Base-by-base conservation (phyloP, 305 asterid species). In the Nicotiana rustica region DNA sequence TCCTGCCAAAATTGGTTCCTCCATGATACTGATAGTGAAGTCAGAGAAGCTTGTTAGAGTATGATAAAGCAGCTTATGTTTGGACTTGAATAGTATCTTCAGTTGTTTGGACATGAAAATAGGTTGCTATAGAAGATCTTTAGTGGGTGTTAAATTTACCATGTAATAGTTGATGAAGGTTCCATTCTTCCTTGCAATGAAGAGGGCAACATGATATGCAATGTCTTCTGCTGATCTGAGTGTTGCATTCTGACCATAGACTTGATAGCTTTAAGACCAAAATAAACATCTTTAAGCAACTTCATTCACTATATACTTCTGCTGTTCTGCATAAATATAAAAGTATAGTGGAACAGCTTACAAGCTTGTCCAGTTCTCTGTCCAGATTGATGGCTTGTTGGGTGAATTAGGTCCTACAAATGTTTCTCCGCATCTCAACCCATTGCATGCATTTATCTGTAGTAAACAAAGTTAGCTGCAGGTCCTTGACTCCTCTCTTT, bases 311-410 rank as follows among this genome's bases (percentile, higher is more conserved):
- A 36, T 29, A 7, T 10, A 35, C 49, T 41, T 25, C 25, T 25
- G 25, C 25, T 25, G 25, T 25, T 25, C 25, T 25, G 49, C 36
- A 64, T 15, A 77, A 21, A 66, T 81, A 31, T 33, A 31, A 68
- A 44, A 31, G 10, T 31, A 64, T 19, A 57, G 57, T 25, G 1
- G 6, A 19, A 69, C 2, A 10, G 47, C 97, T 91, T 91, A 96
- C 99, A 90, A 91, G 85, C 93, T 94, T n/a, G 99, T 96, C 99
- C 99, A 96, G 82, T 94, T 91, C 88, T 96, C 99, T 41, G 99
- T 96, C 99, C 99, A 96, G 31, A 94, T 77, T 6, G 97, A 95
- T 19, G 99, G 98, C 83, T 96, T 96, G 38, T 90, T 88, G 83
- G 97, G 95, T 59, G 97, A 90, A 85, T 96, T 96, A 25, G 99